phyloP scores from a whole-genome alignment of 345 rosid genomes.

The Sisymbrium irio region DNA sequence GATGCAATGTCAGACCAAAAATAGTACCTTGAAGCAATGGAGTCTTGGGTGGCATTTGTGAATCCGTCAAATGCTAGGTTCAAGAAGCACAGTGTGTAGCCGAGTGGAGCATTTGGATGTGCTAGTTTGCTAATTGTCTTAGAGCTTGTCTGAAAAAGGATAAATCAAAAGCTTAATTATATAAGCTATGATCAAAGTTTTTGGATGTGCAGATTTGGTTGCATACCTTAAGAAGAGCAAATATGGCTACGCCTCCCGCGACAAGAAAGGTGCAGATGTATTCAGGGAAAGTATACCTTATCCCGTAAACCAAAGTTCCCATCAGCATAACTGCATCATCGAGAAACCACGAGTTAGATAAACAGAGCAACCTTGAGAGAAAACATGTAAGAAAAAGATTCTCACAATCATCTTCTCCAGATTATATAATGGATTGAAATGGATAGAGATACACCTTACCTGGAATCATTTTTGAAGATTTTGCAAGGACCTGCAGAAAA shows the following conservation, averaged over 20 bases:
- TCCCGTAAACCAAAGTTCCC: slow-evolving; percentile 90
- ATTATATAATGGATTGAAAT: background rate
- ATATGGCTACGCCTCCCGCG: slow-evolving; percentile 89
- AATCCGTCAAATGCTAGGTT: slow-evolving; percentile 96
- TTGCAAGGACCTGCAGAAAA: slow-evolving; percentile 72
- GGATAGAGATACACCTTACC: slow-evolving; percentile 39
- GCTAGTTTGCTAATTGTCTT: slow-evolving; percentile 92
- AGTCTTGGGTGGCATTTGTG: slow-evolving; percentile 96
- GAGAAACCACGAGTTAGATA: background rate
- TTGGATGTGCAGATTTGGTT: background rate
- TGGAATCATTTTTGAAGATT: slow-evolving; percentile 98
- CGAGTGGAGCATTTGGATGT: slow-evolving; percentile 90
- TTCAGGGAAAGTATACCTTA: slow-evolving; percentile 72
- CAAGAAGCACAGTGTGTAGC: slow-evolving; percentile 80
- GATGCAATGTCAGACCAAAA: background rate
- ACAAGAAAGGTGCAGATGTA: slow-evolving; percentile 80
- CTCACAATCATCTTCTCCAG: background rate
- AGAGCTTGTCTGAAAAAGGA: slow-evolving; percentile 68
- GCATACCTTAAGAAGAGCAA: slow-evolving; percentile 83
- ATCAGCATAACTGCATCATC: slow-evolving; percentile 78
- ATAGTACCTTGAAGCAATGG: slow-evolving; percentile 64
- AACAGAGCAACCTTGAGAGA: background rate
- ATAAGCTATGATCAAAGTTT: background rate
- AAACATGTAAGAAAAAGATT: background rate
- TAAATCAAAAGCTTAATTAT: background rate